Conservation (phyloP, 257 asterid species). For the Leptodermis oblonga region DNA sequence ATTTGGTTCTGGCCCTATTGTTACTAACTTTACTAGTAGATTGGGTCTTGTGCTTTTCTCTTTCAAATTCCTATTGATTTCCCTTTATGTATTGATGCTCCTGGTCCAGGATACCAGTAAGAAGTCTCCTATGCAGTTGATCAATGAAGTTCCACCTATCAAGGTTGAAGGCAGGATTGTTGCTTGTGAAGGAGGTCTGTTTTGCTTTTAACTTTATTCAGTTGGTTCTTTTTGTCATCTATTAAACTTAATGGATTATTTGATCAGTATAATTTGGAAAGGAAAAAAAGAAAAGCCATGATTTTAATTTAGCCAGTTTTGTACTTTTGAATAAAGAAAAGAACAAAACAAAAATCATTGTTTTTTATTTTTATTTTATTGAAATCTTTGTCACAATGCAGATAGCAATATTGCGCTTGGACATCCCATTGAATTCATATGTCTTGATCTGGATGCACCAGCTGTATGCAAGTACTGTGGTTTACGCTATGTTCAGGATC, state of each 20-base stretch:
- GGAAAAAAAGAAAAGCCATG: background rate
- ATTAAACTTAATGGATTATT: background rate
- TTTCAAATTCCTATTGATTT: slow-evolving; percentile 1
- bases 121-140: slow-evolving; percentile 93
- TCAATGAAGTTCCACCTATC: slow-evolving; percentile 96
- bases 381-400: slow-evolving; percentile 27
- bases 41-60: background rate
- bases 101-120: slow-evolving; percentile 54
- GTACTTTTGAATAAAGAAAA: background rate
- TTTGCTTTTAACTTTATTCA: slow-evolving; percentile 9
- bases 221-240: background rate
- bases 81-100: slow-evolving; percentile 11
- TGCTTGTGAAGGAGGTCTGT: slow-evolving; percentile 93
- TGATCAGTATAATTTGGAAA: background rate
- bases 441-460: slow-evolving; percentile 80
- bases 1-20: background rate
- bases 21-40: background rate
- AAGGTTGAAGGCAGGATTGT: slow-evolving; percentile 77
- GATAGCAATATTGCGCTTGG: slow-evolving; percentile 75
- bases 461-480: slow-evolving; percentile 94
- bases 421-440: slow-evolving; percentile 90
- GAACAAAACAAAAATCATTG: background rate
- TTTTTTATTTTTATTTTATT: no score
- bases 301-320: background rate
- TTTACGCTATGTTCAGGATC: slow-evolving; percentile 71